Evolutionary conservation across 169 alveolate species (phyloP), one percentile per base, ranked within the genome.

Genomic region (Eimeria brunetti): DNA sequence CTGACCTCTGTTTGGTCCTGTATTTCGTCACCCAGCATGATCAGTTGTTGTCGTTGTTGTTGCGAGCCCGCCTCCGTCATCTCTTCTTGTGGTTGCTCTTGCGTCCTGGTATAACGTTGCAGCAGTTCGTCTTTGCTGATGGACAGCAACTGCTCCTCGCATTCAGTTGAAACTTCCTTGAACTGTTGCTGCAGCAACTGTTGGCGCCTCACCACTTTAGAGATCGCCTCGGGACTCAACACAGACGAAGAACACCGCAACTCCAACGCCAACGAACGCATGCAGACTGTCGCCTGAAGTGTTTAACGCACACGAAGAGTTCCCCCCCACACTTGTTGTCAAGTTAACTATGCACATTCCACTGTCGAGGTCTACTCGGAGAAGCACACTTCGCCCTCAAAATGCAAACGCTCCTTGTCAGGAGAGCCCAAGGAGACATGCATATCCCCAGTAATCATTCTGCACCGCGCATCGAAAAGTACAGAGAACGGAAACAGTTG

Each of bases 1-100:
- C 89, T 36, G n/a, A 91, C 95, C 44, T 91, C 86, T 3, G 95
- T 91, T 80, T 91, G 64, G 56, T 91, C 95, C 60, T 91, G 95
- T 22, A 62, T 64, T 18, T 91, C 95, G 58, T 91, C 95, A 14
- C 95, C 95, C n/a, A 78, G 53, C 73, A 44, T 85, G 36, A 91
- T 81, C 16, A 91, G 91, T 33, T 38, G 73, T 53, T 91, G 86
- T 44, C 95, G 56, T 60, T 56, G 69, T 22, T 60, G 78, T 88
- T 90, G 89, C 44, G 85, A 36, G 75, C 78, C 6, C 24, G 41
- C 33, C 16, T 33, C 91, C 51, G 53, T 60, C 27, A 33, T 41
- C 30, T 44, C 85, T 16, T 89, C 94, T 27, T 58, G 91, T n/a
- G 38, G 76, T 22, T 24, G 78, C 12, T 67, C 94, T 12, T 51